Percentiles rank a stretch among this genome's conserved stretches.
Conservation (phyloP, 495 filamentous ascomycete genomes). For the Gamarada debralockiae region DNA sequence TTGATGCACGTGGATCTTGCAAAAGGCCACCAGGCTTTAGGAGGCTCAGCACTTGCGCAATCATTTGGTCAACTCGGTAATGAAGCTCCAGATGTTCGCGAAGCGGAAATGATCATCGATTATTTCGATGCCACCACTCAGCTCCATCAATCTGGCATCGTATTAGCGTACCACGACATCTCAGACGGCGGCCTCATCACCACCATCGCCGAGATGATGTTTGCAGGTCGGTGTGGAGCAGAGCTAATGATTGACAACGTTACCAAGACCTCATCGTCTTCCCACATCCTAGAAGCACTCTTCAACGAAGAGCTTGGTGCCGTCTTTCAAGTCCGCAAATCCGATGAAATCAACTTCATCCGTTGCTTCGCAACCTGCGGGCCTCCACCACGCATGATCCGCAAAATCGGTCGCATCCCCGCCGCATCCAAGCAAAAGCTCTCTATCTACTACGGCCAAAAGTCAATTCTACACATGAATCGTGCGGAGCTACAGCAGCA, state of each 20-base stretch:
- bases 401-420: conserved; percentile 72
- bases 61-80: conserved; percentile 84
- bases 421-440: conserved; percentile 71
- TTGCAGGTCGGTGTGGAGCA: conserved; percentile 88
- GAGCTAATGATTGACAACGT: conserved; percentile 80
- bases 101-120: conserved; percentile 77
- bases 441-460: conserved; percentile 65
- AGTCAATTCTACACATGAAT: conserved; percentile 61
- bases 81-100: conserved; percentile 79
- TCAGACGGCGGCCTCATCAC: conserved; percentile 94
- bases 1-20: conserved; percentile 91
- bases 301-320: conserved; percentile 98
- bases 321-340: conserved; percentile 88
- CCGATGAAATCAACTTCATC: conserved; percentile 79
- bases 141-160: conserved; percentile 79
- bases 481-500: conserved; percentile 77
- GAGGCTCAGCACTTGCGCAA: conserved; percentile 90
- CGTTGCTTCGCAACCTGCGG: conserved; percentile 91
- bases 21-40: conserved; percentile 69
- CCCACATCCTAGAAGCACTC: conserved; percentile 67
- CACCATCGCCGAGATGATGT: conserved; percentile 95
- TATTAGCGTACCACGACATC: conserved; percentile 91
- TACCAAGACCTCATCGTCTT: conserved; percentile 46
- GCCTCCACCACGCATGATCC: conserved; percentile 74
- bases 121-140: conserved; percentile 88